These are phyloP conservation scores for Diplodia seriata DNA, from an alignment of 2,329 filamentous ascomycete genomes.

Conservation along the genomic window DNA sequence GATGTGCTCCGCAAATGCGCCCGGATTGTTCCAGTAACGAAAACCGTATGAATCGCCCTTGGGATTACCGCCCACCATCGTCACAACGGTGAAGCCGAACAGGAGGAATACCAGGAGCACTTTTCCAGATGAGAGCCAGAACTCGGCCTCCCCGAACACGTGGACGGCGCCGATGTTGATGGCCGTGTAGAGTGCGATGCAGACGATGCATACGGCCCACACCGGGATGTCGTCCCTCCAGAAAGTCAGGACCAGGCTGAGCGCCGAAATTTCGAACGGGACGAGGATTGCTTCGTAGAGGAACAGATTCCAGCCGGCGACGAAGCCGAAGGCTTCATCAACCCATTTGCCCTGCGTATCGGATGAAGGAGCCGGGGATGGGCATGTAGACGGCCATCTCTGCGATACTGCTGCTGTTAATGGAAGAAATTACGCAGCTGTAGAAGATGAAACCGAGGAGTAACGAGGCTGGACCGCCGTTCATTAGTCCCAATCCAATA, in stretches of 20 bases:
- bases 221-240: slow-evolving; percentile 66
- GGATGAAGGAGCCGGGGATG: slow-evolving; percentile 76
- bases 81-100: slow-evolving; percentile 64
- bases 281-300: slow-evolving; percentile 70
- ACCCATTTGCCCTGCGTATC: slow-evolving; percentile 78
- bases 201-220: slow-evolving; percentile 74
- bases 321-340: slow-evolving; percentile 71
- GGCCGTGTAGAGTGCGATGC: slow-evolving; percentile 67
- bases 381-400: slow-evolving; percentile 82
- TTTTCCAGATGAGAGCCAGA: slow-evolving; percentile 79
- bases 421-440: slow-evolving; percentile 38
- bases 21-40: slow-evolving; percentile 69
- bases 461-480: slow-evolving; percentile 54
- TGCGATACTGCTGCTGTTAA: slow-evolving; percentile 46
- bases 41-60: slow-evolving; percentile 62
- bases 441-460: slow-evolving; percentile 70
- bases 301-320: slow-evolving; percentile 88
- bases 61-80: slow-evolving; percentile 1
- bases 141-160: slow-evolving; percentile 78
- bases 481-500: slow-evolving; percentile 24
- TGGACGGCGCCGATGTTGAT: slow-evolving; percentile 67
- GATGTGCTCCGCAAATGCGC: slow-evolving; percentile 69
- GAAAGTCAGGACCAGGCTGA: slow-evolving; percentile 77
- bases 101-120: slow-evolving; percentile 72
- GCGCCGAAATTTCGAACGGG: slow-evolving; percentile 74